Conservation (phyloP, 176 grass and related monocot genomes). For the Musa acuminata region DNA sequence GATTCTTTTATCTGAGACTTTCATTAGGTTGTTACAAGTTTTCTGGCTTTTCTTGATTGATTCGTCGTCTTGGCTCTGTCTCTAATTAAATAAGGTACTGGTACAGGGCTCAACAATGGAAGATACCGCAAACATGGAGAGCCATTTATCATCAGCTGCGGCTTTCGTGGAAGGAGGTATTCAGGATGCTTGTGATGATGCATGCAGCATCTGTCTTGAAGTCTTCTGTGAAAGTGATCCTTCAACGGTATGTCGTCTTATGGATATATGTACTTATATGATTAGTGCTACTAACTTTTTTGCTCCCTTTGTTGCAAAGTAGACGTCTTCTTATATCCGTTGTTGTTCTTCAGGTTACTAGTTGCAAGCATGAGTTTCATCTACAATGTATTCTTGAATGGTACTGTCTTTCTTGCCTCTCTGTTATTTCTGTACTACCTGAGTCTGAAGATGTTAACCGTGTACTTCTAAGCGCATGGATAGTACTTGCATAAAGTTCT, state of each 20-base stretch:
- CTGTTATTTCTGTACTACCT: no score
- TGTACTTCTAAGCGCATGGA: no score
- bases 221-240: constrained; percentile 77
- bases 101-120: background rate
- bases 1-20: no score
- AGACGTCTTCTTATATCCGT: constrained; percentile 21
- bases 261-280: background rate
- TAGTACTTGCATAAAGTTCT: no score
- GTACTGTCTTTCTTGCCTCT: constrained; percentile 26
- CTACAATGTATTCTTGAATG: constrained; percentile 98
- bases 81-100: no score
- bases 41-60: no score
- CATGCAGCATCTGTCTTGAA: constrained; percentile 85
- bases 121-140: constrained; percentile 57
- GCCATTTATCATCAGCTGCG: constrained; percentile 43
- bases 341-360: constrained; percentile 52
- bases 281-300: background rate
- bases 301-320: background rate
- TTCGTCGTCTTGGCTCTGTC: no score
- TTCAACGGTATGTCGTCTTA: constrained; percentile 40
- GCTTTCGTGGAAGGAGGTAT: constrained; percentile 83
- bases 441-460: no score
- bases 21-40: no score
- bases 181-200: constrained; percentile 90
- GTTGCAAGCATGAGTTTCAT: constrained; percentile 90